Percentiles rank a stretch among this genome's conserved stretches.
Evolutionary conservation across 2,329 filamentous ascomycete genomes (phyloP).

Genomic region (Arthrobotrys musiformis): DNA sequence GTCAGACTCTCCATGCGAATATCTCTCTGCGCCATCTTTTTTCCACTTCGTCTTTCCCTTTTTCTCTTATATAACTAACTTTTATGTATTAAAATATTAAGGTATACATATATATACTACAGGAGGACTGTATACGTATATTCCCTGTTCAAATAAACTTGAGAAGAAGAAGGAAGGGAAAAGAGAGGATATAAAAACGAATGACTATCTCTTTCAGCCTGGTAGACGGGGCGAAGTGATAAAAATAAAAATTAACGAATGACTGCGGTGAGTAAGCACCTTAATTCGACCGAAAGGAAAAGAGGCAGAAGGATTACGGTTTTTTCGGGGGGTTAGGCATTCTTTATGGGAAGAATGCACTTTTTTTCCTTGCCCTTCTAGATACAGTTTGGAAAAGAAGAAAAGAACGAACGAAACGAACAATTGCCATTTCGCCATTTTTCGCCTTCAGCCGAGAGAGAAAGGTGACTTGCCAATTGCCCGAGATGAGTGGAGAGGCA

Average conservation of each 20-base stretch:
- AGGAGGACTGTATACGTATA: not conserved
- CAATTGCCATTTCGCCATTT: slow-evolving; percentile 2
- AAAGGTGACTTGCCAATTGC: not conserved
- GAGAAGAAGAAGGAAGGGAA: not conserved
- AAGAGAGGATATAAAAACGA: slow-evolving; percentile 6
- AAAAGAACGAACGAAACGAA: no score
- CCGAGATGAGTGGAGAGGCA: not conserved
- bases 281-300: not conserved
- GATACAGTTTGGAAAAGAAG: not conserved
- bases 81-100: not conserved
- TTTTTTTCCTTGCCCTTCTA: not conserved
- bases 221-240: not conserved
- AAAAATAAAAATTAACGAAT: not conserved
- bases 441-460: slow-evolving; percentile 11
- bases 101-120: not conserved
- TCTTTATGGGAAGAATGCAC: not conserved
- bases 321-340: not conserved
- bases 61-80: not conserved
- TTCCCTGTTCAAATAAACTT: not conserved
- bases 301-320: not conserved
- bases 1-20: slow-evolving; percentile 14
- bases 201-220: not conserved
- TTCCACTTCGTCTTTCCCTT: not conserved
- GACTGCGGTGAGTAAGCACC: not conserved
- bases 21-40: slow-evolving; percentile 21